These are phyloP conservation scores for Tirmania nivea DNA, from an alignment of 495 filamentous ascomycete species.

Conservation along the genomic window DNA sequence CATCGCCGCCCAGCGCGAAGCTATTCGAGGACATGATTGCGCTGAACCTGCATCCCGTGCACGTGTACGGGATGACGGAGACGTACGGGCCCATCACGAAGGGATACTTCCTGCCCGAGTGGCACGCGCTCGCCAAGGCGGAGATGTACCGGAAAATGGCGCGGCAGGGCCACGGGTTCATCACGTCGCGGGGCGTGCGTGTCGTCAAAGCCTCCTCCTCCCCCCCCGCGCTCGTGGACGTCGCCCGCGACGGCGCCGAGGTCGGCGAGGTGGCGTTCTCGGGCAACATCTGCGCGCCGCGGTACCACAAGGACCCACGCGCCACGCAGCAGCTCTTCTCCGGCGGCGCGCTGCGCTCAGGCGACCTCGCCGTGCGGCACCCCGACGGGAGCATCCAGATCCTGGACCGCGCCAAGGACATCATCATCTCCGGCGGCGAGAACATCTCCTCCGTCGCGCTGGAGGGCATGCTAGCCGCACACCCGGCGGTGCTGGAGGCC, in stretches of 20 bases:
- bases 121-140: conserved; percentile 44
- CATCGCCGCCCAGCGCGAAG: conserved; percentile 67
- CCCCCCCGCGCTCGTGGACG: conserved; percentile 43
- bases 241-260: conserved; percentile 59
- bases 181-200: conserved; percentile 60
- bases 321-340: conserved; percentile 83
- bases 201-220: conserved; percentile 49
- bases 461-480: conserved; percentile 75
- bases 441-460: conserved; percentile 90
- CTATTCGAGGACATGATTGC: conserved; percentile 80
- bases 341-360: conserved; percentile 70
- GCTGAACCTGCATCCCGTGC: conserved; percentile 74
- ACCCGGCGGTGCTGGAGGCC: conserved; percentile 74
- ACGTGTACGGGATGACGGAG: conserved; percentile 87
- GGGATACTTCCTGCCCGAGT: conserved; percentile 64
- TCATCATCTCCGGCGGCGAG: conserved; percentile 94
- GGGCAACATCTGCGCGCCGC: conserved; percentile 81
- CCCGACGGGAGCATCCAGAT: conserved; percentile 79
- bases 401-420: conserved; percentile 84
- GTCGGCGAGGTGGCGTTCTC: conserved; percentile 82
- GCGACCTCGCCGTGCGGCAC: conserved; percentile 84
- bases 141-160: conserved; percentile 78
- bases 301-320: conserved; percentile 74
- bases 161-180: conserved; percentile 71
- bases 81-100: conserved; percentile 94